These are phyloP conservation scores for Podospora didyma DNA, from an alignment of 495 filamentous ascomycete species.

Conservation along the genomic window DNA sequence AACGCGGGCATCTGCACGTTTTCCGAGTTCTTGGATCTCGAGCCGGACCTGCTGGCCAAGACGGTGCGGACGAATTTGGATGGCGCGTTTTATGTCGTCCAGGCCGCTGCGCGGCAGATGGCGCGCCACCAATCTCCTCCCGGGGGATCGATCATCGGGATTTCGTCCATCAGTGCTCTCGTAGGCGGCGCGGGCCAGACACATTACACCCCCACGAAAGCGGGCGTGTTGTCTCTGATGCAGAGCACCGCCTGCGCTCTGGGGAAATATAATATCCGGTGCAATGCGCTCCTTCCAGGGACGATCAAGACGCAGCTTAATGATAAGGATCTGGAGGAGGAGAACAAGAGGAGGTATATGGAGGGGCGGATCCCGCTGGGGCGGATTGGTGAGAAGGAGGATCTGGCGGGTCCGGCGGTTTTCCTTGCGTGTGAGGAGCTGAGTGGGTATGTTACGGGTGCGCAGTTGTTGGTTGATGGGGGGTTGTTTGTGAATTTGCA, in stretches of 20 bases:
- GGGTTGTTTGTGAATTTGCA: slow-evolving; percentile 62
- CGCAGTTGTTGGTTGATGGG: slow-evolving; percentile 83
- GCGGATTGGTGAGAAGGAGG: slow-evolving; percentile 60
- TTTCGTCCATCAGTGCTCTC: slow-evolving; percentile 78
- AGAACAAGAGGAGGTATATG: slow-evolving; percentile 75
- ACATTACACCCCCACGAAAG: slow-evolving; percentile 92
- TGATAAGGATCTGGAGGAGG: slow-evolving; percentile 69
- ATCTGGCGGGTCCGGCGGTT: slow-evolving; percentile 80
- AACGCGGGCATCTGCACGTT: slow-evolving; percentile 88
- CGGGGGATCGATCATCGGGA: slow-evolving; percentile 78
- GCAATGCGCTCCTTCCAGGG: slow-evolving; percentile 82
- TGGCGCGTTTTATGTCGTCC: slow-evolving; percentile 80
- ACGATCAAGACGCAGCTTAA: slow-evolving; percentile 85
- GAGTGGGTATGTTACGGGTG: slow-evolving; percentile 77
- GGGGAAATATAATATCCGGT: slow-evolving; percentile 71
- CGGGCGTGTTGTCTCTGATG: slow-evolving; percentile 78
- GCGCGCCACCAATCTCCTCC: slow-evolving; percentile 49
- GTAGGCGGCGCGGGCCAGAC: slow-evolving; percentile 78
- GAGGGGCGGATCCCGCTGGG: slow-evolving; percentile 80
- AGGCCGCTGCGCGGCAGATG: slow-evolving; percentile 82
- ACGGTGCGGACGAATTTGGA: slow-evolving; percentile 77
- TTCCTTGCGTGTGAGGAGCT: slow-evolving; percentile 77
- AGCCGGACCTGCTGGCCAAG: slow-evolving; percentile 55
- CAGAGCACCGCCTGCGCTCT: slow-evolving; percentile 78
- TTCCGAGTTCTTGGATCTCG: slow-evolving; percentile 72